phyloP scores from a whole-genome alignment of 2,329 filamentous ascomycete genomes.

The Fusarium globosum region DNA sequence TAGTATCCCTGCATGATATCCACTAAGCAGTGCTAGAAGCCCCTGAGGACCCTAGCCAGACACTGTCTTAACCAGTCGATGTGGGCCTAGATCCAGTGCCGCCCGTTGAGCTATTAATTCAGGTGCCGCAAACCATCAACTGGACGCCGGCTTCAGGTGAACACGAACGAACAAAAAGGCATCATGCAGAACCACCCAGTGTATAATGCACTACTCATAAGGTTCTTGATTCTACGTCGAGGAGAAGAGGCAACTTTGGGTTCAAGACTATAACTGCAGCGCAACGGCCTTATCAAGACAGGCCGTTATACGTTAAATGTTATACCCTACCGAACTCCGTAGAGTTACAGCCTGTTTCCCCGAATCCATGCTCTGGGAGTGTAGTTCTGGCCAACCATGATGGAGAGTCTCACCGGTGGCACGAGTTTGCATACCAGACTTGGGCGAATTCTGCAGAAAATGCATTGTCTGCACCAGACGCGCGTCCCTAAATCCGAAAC shows the following conservation, averaged over 20 bases:
- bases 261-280: constrained; percentile 1
- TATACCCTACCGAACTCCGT: constrained; percentile 12
- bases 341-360: constrained; percentile 11
- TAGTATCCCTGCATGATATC: constrained; percentile 13
- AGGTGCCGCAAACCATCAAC: constrained; percentile 32
- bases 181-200: constrained; percentile 2
- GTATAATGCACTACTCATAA: neutral
- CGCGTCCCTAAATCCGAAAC: constrained; percentile 38
- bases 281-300: neutral
- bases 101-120: constrained; percentile 14
- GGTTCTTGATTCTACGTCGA: neutral
- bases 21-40: constrained; percentile 30
- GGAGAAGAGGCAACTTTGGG: neutral
- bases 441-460: constrained; percentile 25
- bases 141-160: constrained; percentile 41
- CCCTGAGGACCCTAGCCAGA: constrained; percentile 22
- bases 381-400: constrained; percentile 24
- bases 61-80: constrained; percentile 22
- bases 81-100: neutral
- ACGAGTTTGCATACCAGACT: constrained; percentile 40
- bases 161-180: constrained; percentile 29
- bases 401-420: constrained; percentile 28
- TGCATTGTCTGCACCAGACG: constrained; percentile 29
- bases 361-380: constrained; percentile 12
- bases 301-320: neutral